Evolutionary conservation across 1,284 basidiomycete species (phyloP), one percentile per base, ranked within the genome.

Genomic region (Trametes sp.): DNA sequence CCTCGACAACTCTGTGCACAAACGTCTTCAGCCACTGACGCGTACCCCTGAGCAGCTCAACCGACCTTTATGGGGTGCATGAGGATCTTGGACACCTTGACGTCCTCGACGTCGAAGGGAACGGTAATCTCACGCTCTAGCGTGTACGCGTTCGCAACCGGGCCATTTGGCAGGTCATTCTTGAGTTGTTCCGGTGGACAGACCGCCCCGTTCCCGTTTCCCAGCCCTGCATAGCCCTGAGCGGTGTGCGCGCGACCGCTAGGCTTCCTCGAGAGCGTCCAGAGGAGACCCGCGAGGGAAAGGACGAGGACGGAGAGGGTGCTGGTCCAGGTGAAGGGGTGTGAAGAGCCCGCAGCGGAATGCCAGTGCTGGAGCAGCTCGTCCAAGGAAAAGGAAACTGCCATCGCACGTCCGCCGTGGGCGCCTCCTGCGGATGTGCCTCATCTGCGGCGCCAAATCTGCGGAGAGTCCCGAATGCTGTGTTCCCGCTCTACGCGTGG

Each of bases 41-140:
- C 67, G 66, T 65, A 61, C 48, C 59, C 66, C 50, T 57, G 33
- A 60, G 68, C 23, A 56, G 24, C 2, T 11, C 26, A 6, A 57
- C 70, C 23, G 65, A 84, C 84, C 77, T 91, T 91, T 76, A 91
- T 87, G 28, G 89, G 89, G 69, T 90, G 88, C 1, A 91, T 72
- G 38, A 89, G 70, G 23, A 90, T 80, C 73, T 85, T 87, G 0
- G 85, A 81, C 14, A 90, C 83, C n/a, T 72, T 74, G 13, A 86
- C 76, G 59, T 81, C 75, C 11, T 74, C 76, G 16, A 71, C 61
- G 8, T 62, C 61, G 52, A 71, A 71, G 14, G 70, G 70, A 16
- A 67, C 64, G 0, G 52, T 49, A 2, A 65, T 29, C 49, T 65
- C 63, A 49, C 55, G 61, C 35, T 66, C 64, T 0, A 60, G 35